Base-by-base conservation (phyloP, 2,329 filamentous ascomycete species). In the Didymella segeticola region DNA sequence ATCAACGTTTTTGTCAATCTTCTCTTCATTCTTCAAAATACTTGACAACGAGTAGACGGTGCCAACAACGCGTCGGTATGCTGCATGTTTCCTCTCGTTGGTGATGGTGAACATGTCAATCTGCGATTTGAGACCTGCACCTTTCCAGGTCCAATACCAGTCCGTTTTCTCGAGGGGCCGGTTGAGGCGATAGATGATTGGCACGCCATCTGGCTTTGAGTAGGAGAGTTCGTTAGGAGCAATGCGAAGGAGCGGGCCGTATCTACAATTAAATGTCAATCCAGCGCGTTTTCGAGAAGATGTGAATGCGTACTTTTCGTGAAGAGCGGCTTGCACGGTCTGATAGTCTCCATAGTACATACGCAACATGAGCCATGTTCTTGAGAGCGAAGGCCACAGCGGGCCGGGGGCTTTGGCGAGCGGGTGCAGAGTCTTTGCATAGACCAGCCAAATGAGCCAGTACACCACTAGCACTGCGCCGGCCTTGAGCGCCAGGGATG, bases 231-330 rank as follows among this genome's bases (percentile, higher is more conserved):
- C 79, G 46, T 80, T 75, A 9, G 65, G 80, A 2, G 73, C 74
- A 33, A 81, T 67, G 5, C 81, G 78, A n/a, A 83, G 76, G 1
- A 83, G 73, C 0, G 73, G 69, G 5, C 53, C 56, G 10, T 54
- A 51, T 20, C 39, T 45, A 14, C 15, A 6, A 12, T 14, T 3
- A 2, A 6, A 1, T 11, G 10, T 53, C 15, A 43, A 34, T 9
- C 11, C 9, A n/a, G 5, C 1, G 6, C 1, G 53, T 15, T 17
- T 4, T 11, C 3, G 39, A 34, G 1, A 48, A 47, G 34, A 5
- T 29, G n/a, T 11, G 12, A 10, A 15, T 10, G 20, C 34, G 26
- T 25, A 55, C 41, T 37, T 50, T 1, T 57, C 12, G 22, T 69
- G 66, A 1, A 68, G 53, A 6, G 36, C 22, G 5, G 56, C 37